Evolutionary conservation across 2,329 filamentous ascomycete species (phyloP).

Genomic region (Drechslerella coelobrocha): DNA sequence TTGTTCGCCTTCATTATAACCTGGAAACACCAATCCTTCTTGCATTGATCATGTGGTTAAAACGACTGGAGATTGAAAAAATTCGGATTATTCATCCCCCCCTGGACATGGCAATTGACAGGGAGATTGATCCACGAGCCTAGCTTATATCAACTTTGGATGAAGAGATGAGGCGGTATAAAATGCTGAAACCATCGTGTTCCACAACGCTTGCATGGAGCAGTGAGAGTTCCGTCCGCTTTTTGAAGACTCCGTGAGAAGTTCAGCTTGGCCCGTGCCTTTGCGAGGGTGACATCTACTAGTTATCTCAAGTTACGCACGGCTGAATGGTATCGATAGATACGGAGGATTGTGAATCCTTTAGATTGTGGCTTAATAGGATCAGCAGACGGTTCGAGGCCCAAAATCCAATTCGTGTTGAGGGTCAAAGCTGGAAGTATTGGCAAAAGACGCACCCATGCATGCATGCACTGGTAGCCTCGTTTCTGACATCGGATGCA

Average conservation of each 20-base stretch:
- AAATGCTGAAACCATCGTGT: constrained; percentile 41
- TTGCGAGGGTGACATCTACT: background rate
- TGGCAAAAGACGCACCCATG: background rate
- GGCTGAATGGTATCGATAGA: background rate
- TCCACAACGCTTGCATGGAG: constrained; percentile 46
- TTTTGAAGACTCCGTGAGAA: background rate
- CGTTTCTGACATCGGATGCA: constrained; percentile 1
- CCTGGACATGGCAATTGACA: constrained; percentile 15
- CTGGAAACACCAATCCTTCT: constrained; percentile 27
- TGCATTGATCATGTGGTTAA: constrained; percentile 42
- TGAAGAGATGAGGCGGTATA: constrained; percentile 24
- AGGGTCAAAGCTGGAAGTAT: too few relatives aligned
- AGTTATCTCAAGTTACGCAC: background rate
- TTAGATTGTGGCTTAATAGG: background rate
- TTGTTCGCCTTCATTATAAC: constrained; percentile 4
- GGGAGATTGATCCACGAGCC: constrained; percentile 26
- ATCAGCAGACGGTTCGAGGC: too few relatives aligned
- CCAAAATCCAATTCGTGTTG: too few relatives aligned
- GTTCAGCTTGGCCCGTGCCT: background rate
- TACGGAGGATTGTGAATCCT: background rate
- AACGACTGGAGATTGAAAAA: constrained; percentile 32
- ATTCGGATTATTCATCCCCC: constrained; percentile 42
- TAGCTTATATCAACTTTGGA: constrained; percentile 1
- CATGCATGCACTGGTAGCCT: background rate
- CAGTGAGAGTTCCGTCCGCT: constrained; percentile 12